Conservation (phyloP, 441 rosid species). For the Theobroma grandiflorum region DNA sequence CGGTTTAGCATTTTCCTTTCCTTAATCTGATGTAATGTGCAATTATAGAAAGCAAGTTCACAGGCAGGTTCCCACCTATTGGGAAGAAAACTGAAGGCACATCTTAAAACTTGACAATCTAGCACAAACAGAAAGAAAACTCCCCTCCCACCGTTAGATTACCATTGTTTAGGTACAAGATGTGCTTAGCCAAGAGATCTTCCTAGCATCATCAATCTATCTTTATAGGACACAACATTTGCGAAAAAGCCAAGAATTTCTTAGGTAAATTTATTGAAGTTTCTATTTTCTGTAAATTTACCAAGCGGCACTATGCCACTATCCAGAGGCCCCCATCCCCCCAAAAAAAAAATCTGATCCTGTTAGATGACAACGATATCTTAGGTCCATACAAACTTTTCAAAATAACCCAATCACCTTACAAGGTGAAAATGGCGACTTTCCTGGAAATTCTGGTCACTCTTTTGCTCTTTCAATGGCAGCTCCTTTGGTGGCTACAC, state of each 20-base stretch:
- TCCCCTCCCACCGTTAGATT: neutral
- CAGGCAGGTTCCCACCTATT: neutral
- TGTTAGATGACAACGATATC: neutral
- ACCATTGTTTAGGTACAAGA: neutral
- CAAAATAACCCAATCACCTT: neutral
- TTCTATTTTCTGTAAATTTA: too few relatives aligned
- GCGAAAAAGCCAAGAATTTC: neutral
- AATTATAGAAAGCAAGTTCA: neutral
- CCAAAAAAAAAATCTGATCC: slow-evolving; percentile 12
- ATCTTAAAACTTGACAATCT: neutral
- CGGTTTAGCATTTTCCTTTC: neutral
- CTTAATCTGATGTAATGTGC: neutral
- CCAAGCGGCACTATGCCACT: too few relatives aligned
- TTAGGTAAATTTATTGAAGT: too few relatives aligned
- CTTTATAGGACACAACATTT: neutral
- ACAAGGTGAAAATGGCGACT: slow-evolving; percentile 26
- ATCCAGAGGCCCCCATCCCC: too few relatives aligned
- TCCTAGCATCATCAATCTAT: neutral
- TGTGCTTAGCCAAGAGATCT: neutral
- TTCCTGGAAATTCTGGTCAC: slow-evolving; percentile 31
- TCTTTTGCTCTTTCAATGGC: slow-evolving; percentile 53
- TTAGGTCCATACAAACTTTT: slow-evolving; percentile 51
- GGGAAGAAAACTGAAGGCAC: neutral
- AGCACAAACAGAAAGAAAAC: neutral
- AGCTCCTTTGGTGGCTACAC: slow-evolving; percentile 36